Conservation (phyloP, 2,329 filamentous ascomycete genomes). For the Ceratocystis lukuohia region DNA sequence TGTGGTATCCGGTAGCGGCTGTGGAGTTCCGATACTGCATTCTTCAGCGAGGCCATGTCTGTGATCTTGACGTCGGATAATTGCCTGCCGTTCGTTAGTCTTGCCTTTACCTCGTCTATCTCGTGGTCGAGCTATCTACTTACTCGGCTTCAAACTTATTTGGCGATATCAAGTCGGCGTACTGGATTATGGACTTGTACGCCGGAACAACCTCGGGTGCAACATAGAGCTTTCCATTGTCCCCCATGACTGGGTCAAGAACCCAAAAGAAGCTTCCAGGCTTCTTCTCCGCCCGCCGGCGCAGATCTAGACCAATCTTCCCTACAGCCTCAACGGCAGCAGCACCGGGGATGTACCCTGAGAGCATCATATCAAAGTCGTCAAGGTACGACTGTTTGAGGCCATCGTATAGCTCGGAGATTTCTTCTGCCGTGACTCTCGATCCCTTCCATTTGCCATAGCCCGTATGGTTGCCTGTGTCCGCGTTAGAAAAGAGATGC, state of each 20-base stretch:
- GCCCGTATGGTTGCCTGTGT: constrained; percentile 83
- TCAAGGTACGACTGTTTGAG: constrained; percentile 72
- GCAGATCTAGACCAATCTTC: constrained; percentile 67
- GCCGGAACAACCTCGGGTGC: constrained; percentile 81
- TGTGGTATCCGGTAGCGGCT: constrained; percentile 65
- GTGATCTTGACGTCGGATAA: constrained; percentile 75
- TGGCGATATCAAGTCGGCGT: constrained; percentile 83
- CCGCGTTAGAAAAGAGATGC: neutral
- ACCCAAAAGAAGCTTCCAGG: constrained; percentile 91
- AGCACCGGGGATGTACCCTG: constrained; percentile 85
- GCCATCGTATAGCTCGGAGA: constrained; percentile 71
- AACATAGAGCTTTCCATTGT: constrained; percentile 85
- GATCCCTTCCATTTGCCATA: constrained; percentile 83
- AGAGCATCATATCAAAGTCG: constrained; percentile 86
- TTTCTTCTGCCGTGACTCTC: constrained; percentile 66
- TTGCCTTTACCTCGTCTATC: neutral
- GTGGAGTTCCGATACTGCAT: constrained; percentile 68
- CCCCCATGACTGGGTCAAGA: constrained; percentile 95
- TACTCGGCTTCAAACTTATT: constrained; percentile 98
- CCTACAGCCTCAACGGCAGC: constrained; percentile 74
- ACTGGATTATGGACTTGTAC: constrained; percentile 64
- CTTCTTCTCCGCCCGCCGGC: constrained; percentile 44
- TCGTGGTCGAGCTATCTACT: constrained; percentile 25
- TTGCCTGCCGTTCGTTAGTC: constrained; percentile 39
- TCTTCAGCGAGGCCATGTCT: constrained; percentile 56